A percentile compares a stretch with the other conserved stretches of the same genome.
Conservation (phyloP, 2,329 filamentous ascomycete species). For the Fusarium globosum region DNA sequence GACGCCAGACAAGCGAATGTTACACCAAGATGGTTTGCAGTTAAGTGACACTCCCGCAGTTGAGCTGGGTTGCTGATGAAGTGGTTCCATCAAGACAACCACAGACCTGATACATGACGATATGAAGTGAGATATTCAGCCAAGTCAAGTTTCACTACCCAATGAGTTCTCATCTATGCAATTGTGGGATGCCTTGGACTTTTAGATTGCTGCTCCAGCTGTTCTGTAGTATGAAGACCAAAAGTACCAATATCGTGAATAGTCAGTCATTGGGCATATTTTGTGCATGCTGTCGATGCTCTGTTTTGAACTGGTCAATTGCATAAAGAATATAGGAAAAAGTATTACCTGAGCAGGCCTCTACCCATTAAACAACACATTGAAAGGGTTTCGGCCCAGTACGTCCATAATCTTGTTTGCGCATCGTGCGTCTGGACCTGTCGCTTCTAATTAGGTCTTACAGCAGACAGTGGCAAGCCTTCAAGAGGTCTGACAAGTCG, state of each 20-base stretch:
- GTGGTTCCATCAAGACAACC: constrained; percentile 7
- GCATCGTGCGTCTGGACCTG: neutral
- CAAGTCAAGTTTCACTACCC: neutral
- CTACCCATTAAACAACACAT: neutral
- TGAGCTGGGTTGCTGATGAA: constrained; percentile 14
- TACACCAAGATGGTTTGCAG: neutral
- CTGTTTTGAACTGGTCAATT: neutral
- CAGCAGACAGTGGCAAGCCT: constrained; percentile 32
- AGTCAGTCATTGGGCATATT: neutral
- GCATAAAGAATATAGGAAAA: neutral
- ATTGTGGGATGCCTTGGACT: neutral
- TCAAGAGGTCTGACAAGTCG: constrained; percentile 4
- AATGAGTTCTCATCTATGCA: neutral
- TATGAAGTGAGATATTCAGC: constrained; percentile 23
- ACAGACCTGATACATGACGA: constrained; percentile 21
- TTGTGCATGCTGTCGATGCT: neutral
- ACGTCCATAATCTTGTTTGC: neutral
- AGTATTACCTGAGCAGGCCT: neutral
- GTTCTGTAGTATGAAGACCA: constrained; percentile 16
- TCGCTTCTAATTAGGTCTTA: constrained; percentile 30
- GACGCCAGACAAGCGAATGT: neutral
- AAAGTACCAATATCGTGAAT: neutral
- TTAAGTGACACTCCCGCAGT: constrained; percentile 20
- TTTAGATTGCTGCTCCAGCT: neutral
- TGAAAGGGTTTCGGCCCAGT: neutral